These are phyloP conservation scores for Laburnicola sp. DNA, from an alignment of 2,329 filamentous ascomycete species.

Conservation along the genomic window DNA sequence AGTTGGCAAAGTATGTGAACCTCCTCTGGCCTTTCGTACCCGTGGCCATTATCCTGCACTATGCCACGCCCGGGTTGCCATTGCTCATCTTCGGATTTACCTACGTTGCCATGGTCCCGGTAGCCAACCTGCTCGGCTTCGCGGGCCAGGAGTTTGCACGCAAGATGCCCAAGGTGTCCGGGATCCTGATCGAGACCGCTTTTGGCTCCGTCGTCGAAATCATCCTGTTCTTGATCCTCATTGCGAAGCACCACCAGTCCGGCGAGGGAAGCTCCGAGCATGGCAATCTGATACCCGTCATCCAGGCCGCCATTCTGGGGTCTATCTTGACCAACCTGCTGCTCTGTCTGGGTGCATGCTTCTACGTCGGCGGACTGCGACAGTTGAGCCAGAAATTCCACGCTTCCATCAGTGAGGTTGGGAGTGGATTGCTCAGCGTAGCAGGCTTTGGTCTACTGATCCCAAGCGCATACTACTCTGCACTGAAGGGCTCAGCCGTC, in stretches of 20 bases:
- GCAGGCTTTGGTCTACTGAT: conserved; percentile 62
- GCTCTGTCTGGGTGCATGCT: conserved; percentile 77
- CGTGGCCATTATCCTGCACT: conserved; percentile 65
- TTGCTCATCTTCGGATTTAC: conserved; percentile 68
- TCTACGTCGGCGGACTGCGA: conserved; percentile 73
- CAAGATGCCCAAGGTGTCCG: conserved; percentile 74
- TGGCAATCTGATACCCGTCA: conserved; percentile 60
- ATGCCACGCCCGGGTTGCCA: conserved; percentile 57
- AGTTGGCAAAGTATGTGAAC: conserved; percentile 67
- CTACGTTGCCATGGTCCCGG: conserved; percentile 75
- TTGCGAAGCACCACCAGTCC: conserved; percentile 52
- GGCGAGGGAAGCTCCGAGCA: conserved; percentile 48
- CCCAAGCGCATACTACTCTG: conserved; percentile 41
- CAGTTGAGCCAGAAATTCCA: conserved; percentile 73
- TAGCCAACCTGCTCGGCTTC: conserved; percentile 74
- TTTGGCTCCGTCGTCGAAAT: conserved; percentile 78
- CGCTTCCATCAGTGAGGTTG: conserved; percentile 76
- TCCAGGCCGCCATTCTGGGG: conserved; percentile 81
- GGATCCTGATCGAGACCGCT: conserved; percentile 61
- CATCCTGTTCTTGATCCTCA: conserved; percentile 75
- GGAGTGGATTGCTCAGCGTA: conserved; percentile 74
- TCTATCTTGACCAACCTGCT: conserved; percentile 81
- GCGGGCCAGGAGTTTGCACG: conserved; percentile 70
- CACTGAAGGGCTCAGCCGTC: conserved; percentile 48
- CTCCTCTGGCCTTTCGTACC: conserved; percentile 75